Conservation (phyloP, 768 basidiomycete species). For the Russula compacta region DNA sequence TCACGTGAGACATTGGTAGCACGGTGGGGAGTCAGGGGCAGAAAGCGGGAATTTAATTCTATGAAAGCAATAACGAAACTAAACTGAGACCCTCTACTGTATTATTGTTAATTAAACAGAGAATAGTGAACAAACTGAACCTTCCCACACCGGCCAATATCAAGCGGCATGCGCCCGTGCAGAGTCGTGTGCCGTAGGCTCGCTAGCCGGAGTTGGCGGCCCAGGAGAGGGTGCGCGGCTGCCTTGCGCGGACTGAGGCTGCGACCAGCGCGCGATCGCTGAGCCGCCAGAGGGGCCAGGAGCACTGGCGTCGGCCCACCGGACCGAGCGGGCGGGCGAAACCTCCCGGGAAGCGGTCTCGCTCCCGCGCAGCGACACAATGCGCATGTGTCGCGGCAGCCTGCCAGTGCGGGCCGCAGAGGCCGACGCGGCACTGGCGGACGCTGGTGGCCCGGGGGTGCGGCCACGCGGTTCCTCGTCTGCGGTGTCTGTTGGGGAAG, state of each 20-base stretch:
- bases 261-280: constrained; percentile 16
- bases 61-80: no score
- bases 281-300: constrained; percentile 14
- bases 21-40: no score
- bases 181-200: neutral
- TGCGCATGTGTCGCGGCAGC: constrained; percentile 24
- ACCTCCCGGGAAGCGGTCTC: constrained; percentile 28
- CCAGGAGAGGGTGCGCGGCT: constrained; percentile 9
- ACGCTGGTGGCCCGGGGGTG: neutral
- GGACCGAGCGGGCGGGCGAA: constrained; percentile 41
- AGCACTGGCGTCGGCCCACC: constrained; percentile 32
- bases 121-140: no score
- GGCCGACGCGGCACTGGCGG: constrained; percentile 1
- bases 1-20: no score
- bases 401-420: constrained; percentile 7
- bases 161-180: neutral
- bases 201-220: neutral
- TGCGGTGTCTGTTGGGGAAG: neutral
- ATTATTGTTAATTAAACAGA: no score
- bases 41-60: no score
- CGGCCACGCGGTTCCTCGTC: constrained; percentile 23
- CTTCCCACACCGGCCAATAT: neutral
- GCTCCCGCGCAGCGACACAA: constrained; percentile 26
- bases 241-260: constrained; percentile 10
- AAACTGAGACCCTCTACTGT: no score